phyloP scores from a whole-genome alignment of 2,329 filamentous ascomycete species.

The Pseudogymnoascus sp. region DNA sequence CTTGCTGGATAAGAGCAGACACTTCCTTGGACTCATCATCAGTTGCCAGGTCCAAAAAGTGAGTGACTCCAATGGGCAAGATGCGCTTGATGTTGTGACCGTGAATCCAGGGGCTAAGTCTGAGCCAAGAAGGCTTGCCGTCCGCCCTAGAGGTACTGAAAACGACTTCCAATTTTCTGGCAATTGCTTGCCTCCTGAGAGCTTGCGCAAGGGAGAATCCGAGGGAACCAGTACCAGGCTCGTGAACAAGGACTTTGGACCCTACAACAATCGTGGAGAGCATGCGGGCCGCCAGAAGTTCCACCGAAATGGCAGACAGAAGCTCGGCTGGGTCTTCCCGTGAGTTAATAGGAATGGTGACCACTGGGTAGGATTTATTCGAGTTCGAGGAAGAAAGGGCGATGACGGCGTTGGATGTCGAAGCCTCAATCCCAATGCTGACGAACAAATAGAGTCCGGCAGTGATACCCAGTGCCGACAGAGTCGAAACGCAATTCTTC shows the following conservation, averaged over 20 bases:
- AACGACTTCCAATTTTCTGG: conserved; percentile 11
- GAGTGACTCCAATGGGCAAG: conserved; percentile 10
- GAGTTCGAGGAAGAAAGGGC: conserved; percentile 13
- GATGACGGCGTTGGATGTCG: conserved; percentile 12
- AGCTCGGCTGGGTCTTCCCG: conserved; percentile 9
- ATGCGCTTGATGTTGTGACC: conserved; percentile 11
- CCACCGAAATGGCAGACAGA: conserved; percentile 10
- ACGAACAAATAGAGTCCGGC: conserved; percentile 13
- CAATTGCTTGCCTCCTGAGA: conserved; percentile 11
- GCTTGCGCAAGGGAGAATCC: conserved; percentile 12
- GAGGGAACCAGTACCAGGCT: conserved; percentile 10
- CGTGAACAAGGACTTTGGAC: conserved; percentile 11
- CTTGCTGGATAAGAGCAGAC: conserved; percentile 13
- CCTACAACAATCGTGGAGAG: conserved; percentile 6
- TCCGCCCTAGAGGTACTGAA: conserved; percentile 13
- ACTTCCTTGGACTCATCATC: conserved; percentile 13
- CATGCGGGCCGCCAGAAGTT: conserved; percentile 8
- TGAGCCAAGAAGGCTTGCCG: conserved; percentile 12
- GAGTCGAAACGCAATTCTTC: conserved; percentile 11
- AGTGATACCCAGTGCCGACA: conserved; percentile 13
- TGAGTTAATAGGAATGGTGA: conserved; percentile 12
- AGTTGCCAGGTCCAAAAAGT: conserved; percentile 2
- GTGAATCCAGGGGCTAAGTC: conserved; percentile 13
- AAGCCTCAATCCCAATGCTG: conserved; percentile 11
- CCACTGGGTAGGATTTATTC: conserved; percentile 12